Evolutionary conservation across 2,329 filamentous ascomycete genomes (phyloP).

Genomic region (Pyricularia sp.): DNA sequence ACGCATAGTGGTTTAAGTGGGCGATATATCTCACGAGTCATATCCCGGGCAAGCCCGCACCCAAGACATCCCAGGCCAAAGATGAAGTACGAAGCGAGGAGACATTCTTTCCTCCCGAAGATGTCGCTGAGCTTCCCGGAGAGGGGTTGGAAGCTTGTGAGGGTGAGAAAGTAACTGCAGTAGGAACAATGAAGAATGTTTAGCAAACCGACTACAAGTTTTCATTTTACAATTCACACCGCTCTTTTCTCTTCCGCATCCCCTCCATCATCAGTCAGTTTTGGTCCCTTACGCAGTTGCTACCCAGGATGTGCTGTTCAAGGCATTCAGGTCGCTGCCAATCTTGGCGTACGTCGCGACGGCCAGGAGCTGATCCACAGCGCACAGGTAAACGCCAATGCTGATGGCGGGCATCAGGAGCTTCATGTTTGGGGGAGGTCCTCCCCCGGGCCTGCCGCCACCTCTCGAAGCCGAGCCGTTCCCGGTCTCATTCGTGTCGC

Average conservation of each 20-base stretch:
- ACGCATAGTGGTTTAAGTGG: neutral
- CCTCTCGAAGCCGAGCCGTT: conserved; percentile 5
- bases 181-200: neutral
- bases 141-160: conserved; percentile 66
- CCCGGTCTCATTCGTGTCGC: neutral
- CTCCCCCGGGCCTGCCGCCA: conserved; percentile 12
- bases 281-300: conserved; percentile 25
- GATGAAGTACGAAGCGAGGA: conserved; percentile 47
- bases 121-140: conserved; percentile 42
- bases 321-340: conserved; percentile 63
- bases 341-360: conserved; percentile 72
- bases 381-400: conserved; percentile 52
- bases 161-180: conserved; percentile 57
- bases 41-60: conserved; percentile 42
- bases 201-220: neutral
- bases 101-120: conserved; percentile 56
- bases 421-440: conserved; percentile 25
- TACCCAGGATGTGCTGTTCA: conserved; percentile 70
- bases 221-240: neutral
- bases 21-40: conserved; percentile 13
- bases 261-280: neutral
- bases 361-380: conserved; percentile 68
- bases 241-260: neutral
- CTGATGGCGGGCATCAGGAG: conserved; percentile 26
- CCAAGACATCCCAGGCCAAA: conserved; percentile 35